Evolutionary conservation across 106 monocot species (phyloP), one percentile per base, ranked within the genome.

Genomic region (Dendrobium catenatum): DNA sequence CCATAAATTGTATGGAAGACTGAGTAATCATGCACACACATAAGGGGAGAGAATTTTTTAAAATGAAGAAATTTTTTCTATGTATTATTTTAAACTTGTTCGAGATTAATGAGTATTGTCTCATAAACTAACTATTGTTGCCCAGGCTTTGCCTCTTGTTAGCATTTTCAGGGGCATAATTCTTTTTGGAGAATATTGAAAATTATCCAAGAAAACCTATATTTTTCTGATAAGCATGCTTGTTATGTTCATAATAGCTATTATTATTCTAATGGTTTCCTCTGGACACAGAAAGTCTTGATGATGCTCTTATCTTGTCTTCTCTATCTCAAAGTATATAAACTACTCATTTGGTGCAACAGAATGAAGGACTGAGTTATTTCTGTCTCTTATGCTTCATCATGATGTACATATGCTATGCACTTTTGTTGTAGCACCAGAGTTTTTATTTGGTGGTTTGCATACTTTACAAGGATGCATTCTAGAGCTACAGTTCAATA

Each of bases 111-210:
- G 61, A 64, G 22, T 64, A 24, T 33, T 33, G 9, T 33, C 31
- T 68, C 33, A 33, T 68, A 37, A 31, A 68, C 7, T 7, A 64
- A 64, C 22, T 64, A n/a, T 33, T 68, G 68, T 68, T 29, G 13
- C 15, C 10, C 84, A 96, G 93, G 96, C 96, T 64, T 26, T 96
- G 88, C 96, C 93, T 18, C 85, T 96, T 37, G 93, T 93, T 3
- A 96, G 91, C 83, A 96, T 93, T 41, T 91, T 96, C 72, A 93
- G 96, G 96, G 96, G 96, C 37, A 66, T 96, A 68, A 42, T 81
- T 40, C 86, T 96, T 27, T 96, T 96, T 31, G 96, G 96, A 17
- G 96, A 96, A 80, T 96, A 96, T 67, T 76, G 90, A 24, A 91
- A 78, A 33, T 96, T 93, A 22, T 96, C 91, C 10, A 88, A 77